These are phyloP conservation scores for Rhizoctonia solani DNA, from an alignment of 1,284 basidiomycete species.

Conservation along the genomic window DNA sequence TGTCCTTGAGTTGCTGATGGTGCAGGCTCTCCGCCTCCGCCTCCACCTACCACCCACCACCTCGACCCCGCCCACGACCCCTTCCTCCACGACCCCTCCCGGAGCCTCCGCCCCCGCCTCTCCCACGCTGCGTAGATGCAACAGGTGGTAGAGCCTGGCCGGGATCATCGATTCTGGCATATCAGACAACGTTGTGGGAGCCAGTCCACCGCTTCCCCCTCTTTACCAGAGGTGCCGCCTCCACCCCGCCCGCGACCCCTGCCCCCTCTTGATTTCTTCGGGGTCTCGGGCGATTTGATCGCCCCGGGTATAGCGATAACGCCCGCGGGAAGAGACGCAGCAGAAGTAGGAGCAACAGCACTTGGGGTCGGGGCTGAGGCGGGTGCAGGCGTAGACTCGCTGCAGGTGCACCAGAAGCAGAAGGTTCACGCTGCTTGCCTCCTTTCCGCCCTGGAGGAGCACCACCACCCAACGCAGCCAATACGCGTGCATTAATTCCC, in stretches of 20 bases:
- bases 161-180: constrained; percentile 34
- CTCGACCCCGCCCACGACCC: constrained; percentile 47
- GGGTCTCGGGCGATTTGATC: neutral
- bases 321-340: constrained; percentile 12
- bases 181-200: neutral
- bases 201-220: neutral
- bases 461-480: constrained; percentile 22
- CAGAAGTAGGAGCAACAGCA: neutral
- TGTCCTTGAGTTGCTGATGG: too few relatives aligned
- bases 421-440: too few relatives aligned
- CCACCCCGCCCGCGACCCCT: neutral
- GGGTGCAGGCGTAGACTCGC: neutral
- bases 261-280: too few relatives aligned
- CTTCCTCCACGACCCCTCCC: constrained; percentile 52
- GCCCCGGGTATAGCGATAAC: constrained; percentile 18
- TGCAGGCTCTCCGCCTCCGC: too few relatives aligned
- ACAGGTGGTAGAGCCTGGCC: constrained; percentile 5
- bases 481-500: neutral
- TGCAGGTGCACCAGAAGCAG: too few relatives aligned
- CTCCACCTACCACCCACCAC: too few relatives aligned
- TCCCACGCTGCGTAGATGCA: constrained; percentile 2
- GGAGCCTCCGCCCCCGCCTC: constrained; percentile 31
- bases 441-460: too few relatives aligned
- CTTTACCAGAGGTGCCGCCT: too few relatives aligned
- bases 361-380: neutral